Conservation (phyloP, 352 stramenopile species). For the Globisporangium rhizosaccharum region DNA sequence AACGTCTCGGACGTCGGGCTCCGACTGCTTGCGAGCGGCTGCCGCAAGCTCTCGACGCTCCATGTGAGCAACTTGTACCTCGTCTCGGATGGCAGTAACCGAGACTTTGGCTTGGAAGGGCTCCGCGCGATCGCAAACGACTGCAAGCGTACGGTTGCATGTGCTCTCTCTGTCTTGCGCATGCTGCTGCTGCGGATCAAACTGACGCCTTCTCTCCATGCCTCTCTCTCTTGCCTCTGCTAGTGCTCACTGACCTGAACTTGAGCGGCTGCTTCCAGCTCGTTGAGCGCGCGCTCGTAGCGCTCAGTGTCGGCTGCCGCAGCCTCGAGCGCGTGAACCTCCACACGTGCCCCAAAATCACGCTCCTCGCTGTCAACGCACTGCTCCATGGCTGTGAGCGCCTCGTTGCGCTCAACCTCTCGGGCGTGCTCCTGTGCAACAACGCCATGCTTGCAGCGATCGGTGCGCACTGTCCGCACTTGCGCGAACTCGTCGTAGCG, state of each 20-base stretch:
- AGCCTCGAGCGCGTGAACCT: slow-evolving; percentile 67
- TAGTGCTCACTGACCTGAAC: slow-evolving; percentile 47
- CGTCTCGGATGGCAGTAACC: slow-evolving; percentile 90
- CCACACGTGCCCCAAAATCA: slow-evolving; percentile 80
- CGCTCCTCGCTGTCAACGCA: slow-evolving; percentile 47
- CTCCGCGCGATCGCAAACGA: slow-evolving; percentile 78
- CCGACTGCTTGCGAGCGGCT: slow-evolving; percentile 79
- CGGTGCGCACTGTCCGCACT: slow-evolving; percentile 18
- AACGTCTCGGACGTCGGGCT: slow-evolving; percentile 82
- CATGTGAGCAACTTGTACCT: slow-evolving; percentile 83
- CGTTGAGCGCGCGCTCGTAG: slow-evolving; percentile 68
- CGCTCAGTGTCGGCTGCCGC: slow-evolving; percentile 53
- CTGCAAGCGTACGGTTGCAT: slow-evolving; percentile 26
- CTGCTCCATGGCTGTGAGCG: slow-evolving; percentile 53
- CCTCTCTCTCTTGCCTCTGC: not conserved
- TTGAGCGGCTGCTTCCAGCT: slow-evolving; percentile 81
- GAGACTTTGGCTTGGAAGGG: slow-evolving; percentile 90
- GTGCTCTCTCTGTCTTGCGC: not conserved
- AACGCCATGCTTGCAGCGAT: slow-evolving; percentile 58
- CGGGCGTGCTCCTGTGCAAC: slow-evolving; percentile 45
- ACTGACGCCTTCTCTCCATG: not conserved
- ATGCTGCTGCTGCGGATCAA: not conserved
- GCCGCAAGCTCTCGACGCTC: slow-evolving; percentile 66
- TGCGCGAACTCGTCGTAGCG: slow-evolving; percentile 49
- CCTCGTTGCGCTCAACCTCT: slow-evolving; percentile 48